A percentile compares a stretch with the other conserved stretches of the same genome.
phyloP scores from a whole-genome alignment of 1,284 basidiomycete species.

The Ganoderma leucocontextum region DNA sequence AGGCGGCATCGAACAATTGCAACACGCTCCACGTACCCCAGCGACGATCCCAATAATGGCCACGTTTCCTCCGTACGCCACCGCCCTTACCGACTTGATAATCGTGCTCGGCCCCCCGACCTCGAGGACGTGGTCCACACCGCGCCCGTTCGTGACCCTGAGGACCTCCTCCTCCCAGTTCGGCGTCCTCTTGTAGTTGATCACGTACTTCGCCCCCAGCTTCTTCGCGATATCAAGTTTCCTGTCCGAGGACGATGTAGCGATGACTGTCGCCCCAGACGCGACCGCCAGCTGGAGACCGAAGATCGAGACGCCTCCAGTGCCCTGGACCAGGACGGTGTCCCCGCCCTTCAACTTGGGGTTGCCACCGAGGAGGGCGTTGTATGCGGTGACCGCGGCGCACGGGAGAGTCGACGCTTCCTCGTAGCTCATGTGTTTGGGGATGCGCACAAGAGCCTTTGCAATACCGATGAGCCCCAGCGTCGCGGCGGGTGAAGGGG shows the following conservation, averaged over 20 bases:
- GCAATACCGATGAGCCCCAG: neutral
- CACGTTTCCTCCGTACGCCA: slow-evolving; percentile 48
- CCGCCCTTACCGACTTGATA: slow-evolving; percentile 45
- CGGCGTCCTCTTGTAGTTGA: slow-evolving; percentile 51
- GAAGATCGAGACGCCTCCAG: slow-evolving; percentile 48
- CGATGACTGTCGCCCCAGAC: slow-evolving; percentile 50
- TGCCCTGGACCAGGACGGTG: slow-evolving; percentile 49
- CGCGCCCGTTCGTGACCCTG: slow-evolving; percentile 44
- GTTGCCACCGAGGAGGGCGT: slow-evolving; percentile 47
- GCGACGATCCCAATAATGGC: slow-evolving; percentile 51
- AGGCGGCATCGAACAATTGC: neutral
- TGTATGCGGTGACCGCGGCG: slow-evolving; percentile 52
- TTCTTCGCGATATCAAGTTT: slow-evolving; percentile 46
- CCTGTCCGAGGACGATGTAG: slow-evolving; percentile 53
- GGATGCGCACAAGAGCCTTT: slow-evolving; percentile 41
- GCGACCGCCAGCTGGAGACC: slow-evolving; percentile 50
- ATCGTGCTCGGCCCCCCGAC: slow-evolving; percentile 52
- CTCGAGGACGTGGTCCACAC: slow-evolving; percentile 54
- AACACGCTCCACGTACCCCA: slow-evolving; percentile 24
- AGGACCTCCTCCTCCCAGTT: slow-evolving; percentile 52
- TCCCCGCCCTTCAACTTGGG: slow-evolving; percentile 40
- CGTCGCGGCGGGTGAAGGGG: slow-evolving; percentile 46
- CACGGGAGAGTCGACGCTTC: slow-evolving; percentile 43
- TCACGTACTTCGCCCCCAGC: slow-evolving; percentile 46
- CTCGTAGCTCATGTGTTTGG: slow-evolving; percentile 46